These are phyloP conservation scores for Suillus hirtellus DNA, from an alignment of 768 basidiomycete species.

Conservation along the genomic window DNA sequence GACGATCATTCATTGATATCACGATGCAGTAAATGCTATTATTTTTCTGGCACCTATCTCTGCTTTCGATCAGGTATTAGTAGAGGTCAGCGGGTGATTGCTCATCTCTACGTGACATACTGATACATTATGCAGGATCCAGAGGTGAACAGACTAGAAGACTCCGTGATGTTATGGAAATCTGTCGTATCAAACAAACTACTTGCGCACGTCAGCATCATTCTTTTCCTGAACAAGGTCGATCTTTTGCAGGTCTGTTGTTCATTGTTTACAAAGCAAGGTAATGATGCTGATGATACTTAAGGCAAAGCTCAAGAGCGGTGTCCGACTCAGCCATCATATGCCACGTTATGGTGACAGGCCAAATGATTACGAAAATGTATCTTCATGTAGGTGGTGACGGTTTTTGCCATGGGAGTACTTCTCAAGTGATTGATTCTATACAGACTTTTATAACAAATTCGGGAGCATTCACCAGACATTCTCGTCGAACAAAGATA, in stretches of 20 bases:
- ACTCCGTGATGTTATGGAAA: slow-evolving; percentile 77
- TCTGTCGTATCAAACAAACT: slow-evolving; percentile 71
- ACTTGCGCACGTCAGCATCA: slow-evolving; percentile 71
- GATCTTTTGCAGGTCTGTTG: slow-evolving; percentile 66
- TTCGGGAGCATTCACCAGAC: slow-evolving; percentile 71
- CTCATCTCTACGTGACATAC: slow-evolving; percentile 15
- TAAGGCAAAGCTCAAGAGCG: slow-evolving; percentile 74
- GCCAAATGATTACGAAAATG: slow-evolving; percentile 76
- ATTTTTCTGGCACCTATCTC: slow-evolving; percentile 90
- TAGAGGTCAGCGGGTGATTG: slow-evolving; percentile 52
- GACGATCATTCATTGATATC: slow-evolving; percentile 10
- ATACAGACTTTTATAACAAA: slow-evolving; percentile 69
- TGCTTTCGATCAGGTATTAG: slow-evolving; percentile 81
- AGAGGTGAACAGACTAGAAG: slow-evolving; percentile 74
- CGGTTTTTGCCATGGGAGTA: slow-evolving; percentile 3
- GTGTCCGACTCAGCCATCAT: slow-evolving; percentile 68
- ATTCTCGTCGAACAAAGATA: slow-evolving; percentile 65
- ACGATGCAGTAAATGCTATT: slow-evolving; percentile 70
- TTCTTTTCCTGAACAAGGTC: slow-evolving; percentile 81
- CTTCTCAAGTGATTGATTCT: slow-evolving; percentile 12
- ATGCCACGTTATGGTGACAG: slow-evolving; percentile 72
- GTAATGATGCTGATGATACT: slow-evolving; percentile 8
- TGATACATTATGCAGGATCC: slow-evolving; percentile 51
- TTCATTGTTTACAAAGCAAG: slow-evolving; percentile 2
- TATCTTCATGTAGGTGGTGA: slow-evolving; percentile 63